A percentile compares a stretch with the other conserved stretches of the same genome.
Evolutionary conservation across 2,329 filamentous ascomycete species (phyloP).

Genomic region (Aureobasidium vineae): DNA sequence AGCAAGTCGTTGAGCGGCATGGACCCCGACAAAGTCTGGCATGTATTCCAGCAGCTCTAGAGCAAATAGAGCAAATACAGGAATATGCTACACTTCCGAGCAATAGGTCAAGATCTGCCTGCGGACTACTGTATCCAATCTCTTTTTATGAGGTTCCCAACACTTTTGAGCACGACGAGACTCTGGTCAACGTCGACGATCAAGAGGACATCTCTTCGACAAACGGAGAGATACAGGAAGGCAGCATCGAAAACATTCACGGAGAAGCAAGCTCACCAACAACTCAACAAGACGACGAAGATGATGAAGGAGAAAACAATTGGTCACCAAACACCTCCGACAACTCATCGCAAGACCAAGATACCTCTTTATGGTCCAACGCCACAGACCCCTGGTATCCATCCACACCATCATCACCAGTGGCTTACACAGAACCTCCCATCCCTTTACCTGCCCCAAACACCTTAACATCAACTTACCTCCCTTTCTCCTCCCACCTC

Average conservation of each 20-base stretch:
- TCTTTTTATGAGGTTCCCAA: neutral
- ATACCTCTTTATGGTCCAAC: neutral
- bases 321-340: neutral
- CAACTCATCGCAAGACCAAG: neutral
- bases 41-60: neutral
- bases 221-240: neutral
- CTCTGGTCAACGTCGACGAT: neutral
- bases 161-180: neutral
- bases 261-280: neutral
- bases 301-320: neutral
- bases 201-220: neutral
- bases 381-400: neutral
- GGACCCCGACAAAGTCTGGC: too few relatives aligned
- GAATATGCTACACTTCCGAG: neutral
- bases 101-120: neutral
- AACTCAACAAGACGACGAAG: neutral
- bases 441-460: neutral
- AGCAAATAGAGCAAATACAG: neutral
- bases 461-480: neutral
- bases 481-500: constrained; percentile 8
- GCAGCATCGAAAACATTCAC: too few relatives aligned
- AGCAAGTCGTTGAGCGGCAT: neutral
- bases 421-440: too few relatives aligned
- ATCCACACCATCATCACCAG: neutral
- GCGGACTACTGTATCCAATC: neutral